Evolutionary conservation across 1,139 yeast genomes (phyloP).

Genomic region (Yamadazyma blattariae): DNA sequence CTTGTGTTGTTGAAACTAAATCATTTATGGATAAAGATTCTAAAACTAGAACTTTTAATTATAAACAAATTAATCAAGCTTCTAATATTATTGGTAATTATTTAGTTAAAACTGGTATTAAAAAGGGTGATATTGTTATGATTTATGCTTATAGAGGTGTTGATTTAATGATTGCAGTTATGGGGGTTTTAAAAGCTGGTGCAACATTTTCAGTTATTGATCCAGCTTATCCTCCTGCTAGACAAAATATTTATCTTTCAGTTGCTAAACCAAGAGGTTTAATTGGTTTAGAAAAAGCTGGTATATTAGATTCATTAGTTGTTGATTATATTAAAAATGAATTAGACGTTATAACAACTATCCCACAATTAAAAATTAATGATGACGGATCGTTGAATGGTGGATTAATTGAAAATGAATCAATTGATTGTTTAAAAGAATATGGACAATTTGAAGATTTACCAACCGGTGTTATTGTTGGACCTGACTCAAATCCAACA

Average conservation of each 20-base stretch:
- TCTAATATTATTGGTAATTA: conserved; percentile 94
- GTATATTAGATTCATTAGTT: conserved; percentile 71
- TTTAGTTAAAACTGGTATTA: conserved; percentile 74
- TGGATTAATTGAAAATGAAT: conserved; percentile 31
- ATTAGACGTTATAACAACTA: conserved; percentile 64
- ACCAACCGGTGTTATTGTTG: conserved; percentile 88
- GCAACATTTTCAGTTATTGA: conserved; percentile 98
- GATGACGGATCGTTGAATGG: conserved; percentile 79
- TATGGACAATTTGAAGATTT: conserved; percentile 46
- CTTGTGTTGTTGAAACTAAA: conserved; percentile 91
- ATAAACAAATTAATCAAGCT: conserved; percentile 84
- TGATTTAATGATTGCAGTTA: conserved; percentile 91
- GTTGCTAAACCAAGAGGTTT: conserved; percentile 94
- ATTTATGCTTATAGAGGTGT: conserved; percentile 97
- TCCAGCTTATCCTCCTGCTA: conserved; percentile 98
- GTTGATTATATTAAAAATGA: conserved; percentile 72
- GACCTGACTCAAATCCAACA: conserved; percentile 97
- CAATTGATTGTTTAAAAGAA: conserved; percentile 49
- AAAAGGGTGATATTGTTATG: conserved; percentile 93
- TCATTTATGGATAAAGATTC: conserved; percentile 55
- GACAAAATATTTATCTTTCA: conserved; percentile 87
- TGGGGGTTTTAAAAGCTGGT: conserved; percentile 98
- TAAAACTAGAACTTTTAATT: conserved; percentile 70
- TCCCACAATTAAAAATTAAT: conserved; percentile 73
- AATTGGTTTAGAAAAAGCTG: conserved; percentile 88